Conservation (phyloP, 2,329 filamentous ascomycete genomes). For the Proliferodiscus dingleyae region DNA sequence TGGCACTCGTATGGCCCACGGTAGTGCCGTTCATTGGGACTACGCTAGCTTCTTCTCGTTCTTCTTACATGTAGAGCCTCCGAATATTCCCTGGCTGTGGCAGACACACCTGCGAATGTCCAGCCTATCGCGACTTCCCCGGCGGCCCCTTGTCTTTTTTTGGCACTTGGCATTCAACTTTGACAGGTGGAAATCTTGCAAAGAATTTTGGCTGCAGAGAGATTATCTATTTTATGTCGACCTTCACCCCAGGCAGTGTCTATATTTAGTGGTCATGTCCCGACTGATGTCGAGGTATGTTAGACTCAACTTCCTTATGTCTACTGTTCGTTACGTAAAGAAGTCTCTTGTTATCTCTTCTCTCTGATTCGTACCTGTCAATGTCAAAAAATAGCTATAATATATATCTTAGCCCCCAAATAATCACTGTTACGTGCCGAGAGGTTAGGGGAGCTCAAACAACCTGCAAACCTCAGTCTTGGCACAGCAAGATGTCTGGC, state of each 20-base stretch:
- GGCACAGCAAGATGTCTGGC: not conserved
- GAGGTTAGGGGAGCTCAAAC: not conserved
- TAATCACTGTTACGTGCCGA: not conserved
- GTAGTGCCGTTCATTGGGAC: not conserved
- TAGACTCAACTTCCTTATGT: constrained; percentile 8
- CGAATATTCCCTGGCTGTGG: not conserved
- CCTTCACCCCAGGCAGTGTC: not conserved
- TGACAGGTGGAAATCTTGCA: not conserved
- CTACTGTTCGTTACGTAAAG: not conserved
- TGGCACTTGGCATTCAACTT: not conserved
- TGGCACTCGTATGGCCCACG: not conserved
- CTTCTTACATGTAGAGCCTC: too few species aligned
- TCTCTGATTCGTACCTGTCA: not conserved
- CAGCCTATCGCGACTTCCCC: not conserved
- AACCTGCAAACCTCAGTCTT: not conserved
- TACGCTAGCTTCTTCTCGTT: too few species aligned
- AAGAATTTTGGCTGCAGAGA: not conserved
- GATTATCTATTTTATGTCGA: not conserved
- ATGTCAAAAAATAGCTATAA: not conserved
- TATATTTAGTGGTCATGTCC: constrained; percentile 10
- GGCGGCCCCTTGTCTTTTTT: not conserved
- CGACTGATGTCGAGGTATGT: constrained; percentile 13
- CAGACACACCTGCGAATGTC: not conserved
- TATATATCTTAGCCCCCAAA: not conserved
- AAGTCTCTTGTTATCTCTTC: not conserved